phyloP scores from a whole-genome alignment of 495 filamentous ascomycete species.

The Penicillium turbatum region DNA sequence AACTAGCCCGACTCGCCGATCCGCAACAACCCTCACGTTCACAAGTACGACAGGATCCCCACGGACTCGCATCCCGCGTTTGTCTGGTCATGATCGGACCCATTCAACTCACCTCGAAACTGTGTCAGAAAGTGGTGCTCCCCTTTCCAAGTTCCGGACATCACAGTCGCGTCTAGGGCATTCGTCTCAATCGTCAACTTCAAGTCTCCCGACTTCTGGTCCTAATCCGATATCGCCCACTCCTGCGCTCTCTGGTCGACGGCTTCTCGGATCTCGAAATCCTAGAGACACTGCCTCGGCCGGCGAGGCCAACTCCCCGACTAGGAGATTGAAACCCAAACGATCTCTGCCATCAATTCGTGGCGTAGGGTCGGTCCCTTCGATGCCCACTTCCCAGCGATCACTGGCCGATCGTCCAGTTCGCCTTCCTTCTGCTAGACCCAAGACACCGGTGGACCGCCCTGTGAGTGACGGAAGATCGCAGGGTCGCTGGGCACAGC shows the following conservation, averaged over 20 bases:
- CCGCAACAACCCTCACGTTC: constrained; percentile 84
- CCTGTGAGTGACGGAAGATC: constrained; percentile 49
- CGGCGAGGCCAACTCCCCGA: constrained; percentile 62
- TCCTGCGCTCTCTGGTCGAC: constrained; percentile 53
- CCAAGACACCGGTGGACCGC: constrained; percentile 71
- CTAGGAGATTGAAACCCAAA: constrained; percentile 75
- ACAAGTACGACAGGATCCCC: constrained; percentile 59
- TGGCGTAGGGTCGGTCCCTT: constrained; percentile 37
- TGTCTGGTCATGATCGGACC: constrained; percentile 58
- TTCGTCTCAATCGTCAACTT: constrained; percentile 61
- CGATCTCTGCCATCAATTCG: constrained; percentile 82
- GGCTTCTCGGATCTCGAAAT: constrained; percentile 53
- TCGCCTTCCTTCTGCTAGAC: constrained; percentile 48
- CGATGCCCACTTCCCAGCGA: constrained; percentile 30
- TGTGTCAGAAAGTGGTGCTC: constrained; percentile 84
- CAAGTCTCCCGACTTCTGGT: constrained; percentile 54
- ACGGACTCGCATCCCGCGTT: constrained; percentile 58
- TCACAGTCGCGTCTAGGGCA: constrained; percentile 65
- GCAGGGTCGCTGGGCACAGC: constrained; percentile 48
- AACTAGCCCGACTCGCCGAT: constrained; percentile 63
- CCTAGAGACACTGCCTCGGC: constrained; percentile 46
- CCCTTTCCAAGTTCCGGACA: constrained; percentile 54
- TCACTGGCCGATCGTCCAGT: constrained; percentile 40
- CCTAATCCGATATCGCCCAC: constrained; percentile 50
- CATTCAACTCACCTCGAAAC: constrained; percentile 77